Conservation (phyloP, 305 asterid genomes). For the Fraxinus paxiana region DNA sequence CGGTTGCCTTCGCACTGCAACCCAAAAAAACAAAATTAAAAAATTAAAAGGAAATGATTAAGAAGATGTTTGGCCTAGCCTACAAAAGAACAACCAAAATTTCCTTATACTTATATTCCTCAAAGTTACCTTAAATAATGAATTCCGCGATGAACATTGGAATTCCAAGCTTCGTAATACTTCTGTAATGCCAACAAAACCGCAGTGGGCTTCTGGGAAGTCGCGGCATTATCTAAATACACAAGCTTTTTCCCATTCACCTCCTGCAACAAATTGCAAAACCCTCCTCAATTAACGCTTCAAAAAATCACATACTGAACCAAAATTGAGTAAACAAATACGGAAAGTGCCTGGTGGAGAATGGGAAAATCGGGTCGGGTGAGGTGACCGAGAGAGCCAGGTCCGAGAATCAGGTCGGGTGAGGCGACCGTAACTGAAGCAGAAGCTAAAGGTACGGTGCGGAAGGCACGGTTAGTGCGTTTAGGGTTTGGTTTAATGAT, state of each 20-base stretch:
- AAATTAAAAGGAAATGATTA: background rate
- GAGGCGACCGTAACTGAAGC: conserved; percentile 37
- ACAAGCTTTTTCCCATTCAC: conserved; percentile 79
- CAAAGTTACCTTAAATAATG: conserved; percentile 68
- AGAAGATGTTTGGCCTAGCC: background rate
- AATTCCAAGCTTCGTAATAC: conserved; percentile 71
- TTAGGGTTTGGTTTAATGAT: conserved; percentile 29
- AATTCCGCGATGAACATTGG: conserved; percentile 95
- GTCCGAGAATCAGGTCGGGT: conserved; percentile 46
- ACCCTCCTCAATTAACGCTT: background rate
- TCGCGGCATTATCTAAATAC: conserved; percentile 96
- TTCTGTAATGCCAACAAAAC: conserved; percentile 63
- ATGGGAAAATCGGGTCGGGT: conserved; percentile 82
- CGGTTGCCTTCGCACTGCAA: conserved; percentile 80
- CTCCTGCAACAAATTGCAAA: conserved; percentile 49
- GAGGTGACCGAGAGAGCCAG: conserved; percentile 62
- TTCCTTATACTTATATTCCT: background rate
- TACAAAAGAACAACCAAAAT: background rate
- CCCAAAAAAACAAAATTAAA: background rate
- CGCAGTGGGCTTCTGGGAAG: conserved; percentile 88
- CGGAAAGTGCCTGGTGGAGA: conserved; percentile 61
- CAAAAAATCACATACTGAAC: background rate
- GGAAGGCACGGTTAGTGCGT: conserved; percentile 41
- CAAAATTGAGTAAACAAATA: background rate
- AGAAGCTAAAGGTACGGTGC: conserved; percentile 44